Base-by-base conservation (phyloP, 345 rosid genomes). In the Raphanus raphanistrum region DNA sequence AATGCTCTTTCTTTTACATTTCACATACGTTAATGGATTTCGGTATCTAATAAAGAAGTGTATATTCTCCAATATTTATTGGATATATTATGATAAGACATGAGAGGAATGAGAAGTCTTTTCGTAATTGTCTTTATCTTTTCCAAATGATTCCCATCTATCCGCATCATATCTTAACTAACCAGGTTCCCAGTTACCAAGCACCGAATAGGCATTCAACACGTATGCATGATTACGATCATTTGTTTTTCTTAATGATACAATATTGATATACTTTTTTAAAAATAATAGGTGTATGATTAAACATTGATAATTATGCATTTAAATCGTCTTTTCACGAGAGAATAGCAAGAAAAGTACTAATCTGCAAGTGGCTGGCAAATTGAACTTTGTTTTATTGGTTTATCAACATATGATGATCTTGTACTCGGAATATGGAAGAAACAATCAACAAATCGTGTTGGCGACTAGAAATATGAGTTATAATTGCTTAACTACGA, bases 41-140 rank as follows among this genome's bases (percentile, higher is more conserved):
- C 12, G 16, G 25, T 52, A 6, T 52, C 2, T 17, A 3, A 26
- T 58, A 10, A 59, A 59, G 2, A 59, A 59, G 33, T 26, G 33
- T 59, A 27, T 61, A 45, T 63, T 50, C 32, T 63, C 21, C 13
- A 7, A 32, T 63, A 21, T 73, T 33, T 29, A 5, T 31, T 63
- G 5, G 45, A 48, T 29, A 12, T n/a, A 21, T 63, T 12, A 15
- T 58, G 69, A 68, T 32, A 61, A 52, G 63, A 68, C 62, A 63
- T 17, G 10, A 45, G 10, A 59, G 35, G 11, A 59, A 59, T 59
- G 5, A 45, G 8, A 61, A 15, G 4, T 63, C 57, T 70, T 69
- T 77, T 8, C 31, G 68, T 28, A 72, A 32, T 45, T 78, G 58
- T 78, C 48, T 73, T 79, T 45, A 35, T 79, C 77, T 60, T 6